Base-by-base conservation (phyloP, 2,329 filamentous ascomycete genomes). In the Paracorniculantispora psalliotae region DNA sequence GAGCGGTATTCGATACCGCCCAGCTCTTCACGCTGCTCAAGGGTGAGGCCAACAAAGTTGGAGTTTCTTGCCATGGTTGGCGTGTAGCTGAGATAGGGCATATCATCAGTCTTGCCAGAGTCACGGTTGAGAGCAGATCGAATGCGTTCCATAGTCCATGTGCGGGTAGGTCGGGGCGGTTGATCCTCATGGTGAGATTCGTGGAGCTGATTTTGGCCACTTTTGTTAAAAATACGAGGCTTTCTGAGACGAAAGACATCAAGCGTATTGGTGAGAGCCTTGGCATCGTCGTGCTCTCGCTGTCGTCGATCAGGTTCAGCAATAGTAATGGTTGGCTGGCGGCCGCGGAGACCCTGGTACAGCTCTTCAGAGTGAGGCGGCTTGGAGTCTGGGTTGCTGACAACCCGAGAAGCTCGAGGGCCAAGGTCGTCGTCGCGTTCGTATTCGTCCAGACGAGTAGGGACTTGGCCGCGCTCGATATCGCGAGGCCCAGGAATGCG, bases 1-100 rank as follows among this genome's bases (percentile, higher is more conserved):
- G 93, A 90, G 6, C 94, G 88, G 69, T 99, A 99, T 72, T 99
- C 94, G 63, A 99, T 96, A 21, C 94, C 94, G 12, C 94, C 94
- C 2, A 99, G 77, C 72, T 99, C 94, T 69, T 99, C 92, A 64
- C 94, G 85, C 73, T 99, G 92, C 63, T 94, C 91, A 65, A 96
- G 89, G 0, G 89, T 90, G 63, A 99, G 74, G 65, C 92, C 91
- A 13, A 94, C 82, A 68, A 97, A 99, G 39, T 90, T 88, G 12
- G 93, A 97, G 71, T 99, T 99, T 63, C 94, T 86, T 25, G 89
- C 93, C 57, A 97, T 83, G 0, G 94, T 99, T 2, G 94, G 91
- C 61, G 92, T 88, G 83, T 91, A 97, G 72, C 91, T 97, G 54
- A 99, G 82, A 71, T 99, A 99, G 0, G 94, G 94, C 77, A 91